A percentile compares a stretch with the other conserved stretches of the same genome.
phyloP scores from a whole-genome alignment of 352 stramenopile genomes.

The Phytopythium oedochilum region DNA sequence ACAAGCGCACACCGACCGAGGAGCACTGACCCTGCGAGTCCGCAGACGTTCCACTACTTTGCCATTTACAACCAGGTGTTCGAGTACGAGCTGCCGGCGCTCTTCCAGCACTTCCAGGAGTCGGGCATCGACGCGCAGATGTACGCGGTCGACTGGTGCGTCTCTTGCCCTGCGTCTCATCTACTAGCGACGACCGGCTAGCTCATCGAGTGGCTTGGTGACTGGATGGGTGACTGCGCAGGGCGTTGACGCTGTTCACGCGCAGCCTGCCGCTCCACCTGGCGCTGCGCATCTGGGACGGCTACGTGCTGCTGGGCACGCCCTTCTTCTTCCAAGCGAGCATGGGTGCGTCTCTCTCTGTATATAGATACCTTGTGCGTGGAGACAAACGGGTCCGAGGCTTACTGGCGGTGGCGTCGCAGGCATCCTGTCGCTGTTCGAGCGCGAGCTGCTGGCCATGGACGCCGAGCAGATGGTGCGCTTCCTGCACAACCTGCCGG shows the following conservation, averaged over 20 bases:
- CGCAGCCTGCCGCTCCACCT: conserved; percentile 66
- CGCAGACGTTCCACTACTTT: conserved; percentile 84
- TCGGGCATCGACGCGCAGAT: conserved; percentile 80
- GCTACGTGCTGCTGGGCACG: conserved; percentile 73
- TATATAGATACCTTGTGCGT: too few relatives aligned
- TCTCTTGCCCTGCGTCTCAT: background rate
- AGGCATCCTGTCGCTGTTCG: conserved; percentile 70
- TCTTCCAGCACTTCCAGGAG: conserved; percentile 64
- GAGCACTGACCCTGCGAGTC: background rate
- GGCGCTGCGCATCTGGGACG: conserved; percentile 78
- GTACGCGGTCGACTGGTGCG: conserved; percentile 85
- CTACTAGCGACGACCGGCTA: too few relatives aligned
- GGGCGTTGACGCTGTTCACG: conserved; percentile 80
- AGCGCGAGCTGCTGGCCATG: conserved; percentile 66
- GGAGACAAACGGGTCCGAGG: too few relatives aligned
- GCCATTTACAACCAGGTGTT: conserved; percentile 73
- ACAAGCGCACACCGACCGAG: background rate
- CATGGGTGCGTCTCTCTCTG: conserved; percentile 47
- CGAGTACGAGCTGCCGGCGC: conserved; percentile 64
- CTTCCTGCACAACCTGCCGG: conserved; percentile 71
- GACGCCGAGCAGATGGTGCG: conserved; percentile 74
- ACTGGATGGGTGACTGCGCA: conserved; percentile 5
- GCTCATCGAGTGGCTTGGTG: too few relatives aligned
- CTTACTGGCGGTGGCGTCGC: too few relatives aligned
- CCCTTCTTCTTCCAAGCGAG: conserved; percentile 87